Evolutionary conservation across 495 filamentous ascomycete genomes (phyloP).

Genomic region (Sporormia fimetaria): DNA sequence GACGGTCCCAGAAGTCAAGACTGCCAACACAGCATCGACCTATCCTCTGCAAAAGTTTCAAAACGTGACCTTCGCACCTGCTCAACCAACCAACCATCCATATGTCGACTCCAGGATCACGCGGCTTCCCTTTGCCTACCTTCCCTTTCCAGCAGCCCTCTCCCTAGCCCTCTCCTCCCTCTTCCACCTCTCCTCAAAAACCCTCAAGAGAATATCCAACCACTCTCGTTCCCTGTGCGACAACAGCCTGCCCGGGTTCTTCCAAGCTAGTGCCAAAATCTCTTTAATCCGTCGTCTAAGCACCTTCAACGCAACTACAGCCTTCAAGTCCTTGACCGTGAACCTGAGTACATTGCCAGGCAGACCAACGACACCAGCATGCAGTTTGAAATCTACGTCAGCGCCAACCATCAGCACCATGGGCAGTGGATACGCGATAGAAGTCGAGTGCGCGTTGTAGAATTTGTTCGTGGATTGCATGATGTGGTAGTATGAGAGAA

Average conservation of each 20-base stretch:
- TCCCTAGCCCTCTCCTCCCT: conserved; percentile 22
- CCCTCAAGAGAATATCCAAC: conserved; percentile 19
- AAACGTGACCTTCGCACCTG: too few relatives aligned
- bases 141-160: conserved; percentile 9
- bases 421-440: conserved; percentile 65
- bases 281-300: conserved; percentile 40
- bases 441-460: conserved; percentile 86
- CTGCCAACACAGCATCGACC: too few relatives aligned
- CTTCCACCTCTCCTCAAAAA: conserved; percentile 13
- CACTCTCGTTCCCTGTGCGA: conserved; percentile 18
- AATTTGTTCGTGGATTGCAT: conserved; percentile 76
- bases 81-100: too few relatives aligned
- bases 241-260: conserved; percentile 16
- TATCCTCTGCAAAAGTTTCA: too few relatives aligned
- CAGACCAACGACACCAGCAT: conserved; percentile 71
- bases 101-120: too few relatives aligned
- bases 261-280: conserved; percentile 20
- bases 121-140: too few relatives aligned
- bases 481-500: conserved; percentile 88
- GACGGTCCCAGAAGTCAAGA: too few relatives aligned
- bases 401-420: conserved; percentile 69
- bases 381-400: conserved; percentile 77
- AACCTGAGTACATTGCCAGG: conserved; percentile 86
- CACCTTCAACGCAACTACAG: conserved; percentile 70
- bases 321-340: conserved; percentile 77